These are phyloP conservation scores for Ramaria rubella DNA, from an alignment of 768 basidiomycete genomes.

Conservation along the genomic window DNA sequence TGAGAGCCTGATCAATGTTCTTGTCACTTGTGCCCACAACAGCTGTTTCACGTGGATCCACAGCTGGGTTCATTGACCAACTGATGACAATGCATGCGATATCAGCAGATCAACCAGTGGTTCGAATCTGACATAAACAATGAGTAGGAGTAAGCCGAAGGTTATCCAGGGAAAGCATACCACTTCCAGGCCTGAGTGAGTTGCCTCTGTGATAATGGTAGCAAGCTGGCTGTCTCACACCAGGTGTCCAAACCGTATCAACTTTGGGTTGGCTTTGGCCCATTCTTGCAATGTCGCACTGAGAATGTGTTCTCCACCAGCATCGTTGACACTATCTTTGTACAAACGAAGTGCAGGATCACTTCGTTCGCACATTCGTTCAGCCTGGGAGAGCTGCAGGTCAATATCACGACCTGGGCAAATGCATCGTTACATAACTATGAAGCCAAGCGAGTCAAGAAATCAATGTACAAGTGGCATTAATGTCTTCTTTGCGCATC, in stretches of 20 bases:
- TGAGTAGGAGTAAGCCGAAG: no score
- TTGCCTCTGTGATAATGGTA: no score
- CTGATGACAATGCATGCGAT: no score
- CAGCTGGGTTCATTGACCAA: not conserved
- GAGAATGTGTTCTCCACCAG: not conserved
- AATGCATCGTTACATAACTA: not conserved
- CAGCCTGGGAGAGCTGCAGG: not conserved
- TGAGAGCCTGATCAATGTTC: not conserved
- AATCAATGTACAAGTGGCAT: not conserved
- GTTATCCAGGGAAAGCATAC: no score
- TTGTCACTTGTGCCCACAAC: not conserved
- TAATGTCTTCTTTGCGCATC: not conserved
- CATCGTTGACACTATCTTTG: not conserved
- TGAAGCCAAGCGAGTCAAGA: not conserved
- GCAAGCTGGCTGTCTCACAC: no score
- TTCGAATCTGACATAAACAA: not conserved
- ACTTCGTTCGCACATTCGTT: not conserved
- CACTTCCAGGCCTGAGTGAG: no score
- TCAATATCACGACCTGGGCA: not conserved
- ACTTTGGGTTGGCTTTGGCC: not conserved
- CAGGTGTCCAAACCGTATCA: no score
- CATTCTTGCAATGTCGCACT: not conserved
- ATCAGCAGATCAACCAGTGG: not conserved
- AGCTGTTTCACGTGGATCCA: not conserved
- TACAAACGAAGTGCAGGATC: not conserved